phyloP scores from a whole-genome alignment of 768 basidiomycete species.

The Termitomyces sp. region DNA sequence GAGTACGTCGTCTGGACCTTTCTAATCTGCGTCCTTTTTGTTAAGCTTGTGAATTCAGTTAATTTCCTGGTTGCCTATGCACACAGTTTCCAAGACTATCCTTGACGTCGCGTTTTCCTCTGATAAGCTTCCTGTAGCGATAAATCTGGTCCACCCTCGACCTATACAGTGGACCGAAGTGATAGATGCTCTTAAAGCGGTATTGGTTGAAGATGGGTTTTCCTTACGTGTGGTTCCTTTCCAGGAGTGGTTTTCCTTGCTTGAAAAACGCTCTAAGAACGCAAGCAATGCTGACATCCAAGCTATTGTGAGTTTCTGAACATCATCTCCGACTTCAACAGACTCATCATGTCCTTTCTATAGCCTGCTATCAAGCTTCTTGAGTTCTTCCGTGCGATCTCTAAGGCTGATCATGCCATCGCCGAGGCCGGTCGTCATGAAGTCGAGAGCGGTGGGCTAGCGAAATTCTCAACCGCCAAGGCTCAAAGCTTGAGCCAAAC shows the following conservation, averaged over 20 bases:
- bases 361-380: conserved; percentile 31
- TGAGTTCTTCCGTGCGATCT: conserved; percentile 25
- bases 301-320: conserved; percentile 1
- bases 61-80: conserved; percentile 38
- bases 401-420: conserved; percentile 15
- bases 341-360: not conserved
- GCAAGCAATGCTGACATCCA: not conserved
- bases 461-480: conserved; percentile 9
- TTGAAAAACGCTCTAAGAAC: conserved; percentile 11
- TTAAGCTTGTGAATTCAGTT: conserved; percentile 14
- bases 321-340: not conserved
- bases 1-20: conserved; percentile 22
- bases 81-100: conserved; percentile 20
- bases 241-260: conserved; percentile 12
- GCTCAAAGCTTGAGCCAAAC: conserved; percentile 11
- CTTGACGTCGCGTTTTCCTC: conserved; percentile 23
- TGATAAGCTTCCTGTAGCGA: conserved; percentile 17
- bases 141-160: conserved; percentile 35
- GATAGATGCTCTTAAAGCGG: conserved; percentile 13
- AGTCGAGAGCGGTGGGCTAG: conserved; percentile 10
- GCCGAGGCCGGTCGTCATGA: not conserved
- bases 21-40: not conserved
- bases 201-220: not conserved
- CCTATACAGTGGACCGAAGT: conserved; percentile 27
- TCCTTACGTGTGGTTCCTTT: conserved; percentile 6